Evolutionary conservation across 2,329 filamentous ascomycete species (phyloP).

Genomic region (Xylariaceae sp.): DNA sequence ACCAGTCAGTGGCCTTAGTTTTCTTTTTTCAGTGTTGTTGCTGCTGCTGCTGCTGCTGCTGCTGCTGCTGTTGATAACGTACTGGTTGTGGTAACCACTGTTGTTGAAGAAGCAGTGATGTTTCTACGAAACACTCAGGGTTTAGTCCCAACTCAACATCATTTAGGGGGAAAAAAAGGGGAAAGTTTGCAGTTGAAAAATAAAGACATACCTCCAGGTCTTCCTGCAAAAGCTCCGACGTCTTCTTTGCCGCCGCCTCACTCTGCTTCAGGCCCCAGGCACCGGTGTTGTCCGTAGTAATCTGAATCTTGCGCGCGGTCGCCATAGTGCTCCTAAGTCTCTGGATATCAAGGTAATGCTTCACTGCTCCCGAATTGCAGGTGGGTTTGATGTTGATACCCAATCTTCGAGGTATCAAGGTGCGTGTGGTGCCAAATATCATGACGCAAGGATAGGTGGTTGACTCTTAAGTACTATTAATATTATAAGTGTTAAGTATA

Average conservation of each 20-base stretch:
- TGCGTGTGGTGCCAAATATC: no score
- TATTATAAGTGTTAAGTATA: constrained; percentile 9
- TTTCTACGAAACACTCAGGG: constrained; percentile 31
- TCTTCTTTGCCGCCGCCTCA: constrained; percentile 54
- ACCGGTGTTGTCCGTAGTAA: constrained; percentile 46
- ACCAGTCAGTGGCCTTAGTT: constrained; percentile 3
- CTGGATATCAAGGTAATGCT: neutral
- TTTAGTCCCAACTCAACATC: no score
- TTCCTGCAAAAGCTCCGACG: constrained; percentile 65
- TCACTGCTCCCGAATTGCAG: no score
- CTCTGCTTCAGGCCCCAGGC: constrained; percentile 43
- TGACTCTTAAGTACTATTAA: no score
- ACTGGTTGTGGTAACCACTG: constrained; percentile 77
- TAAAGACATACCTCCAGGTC: constrained; percentile 55
- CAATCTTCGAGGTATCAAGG: neutral
- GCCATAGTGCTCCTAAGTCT: constrained; percentile 39
- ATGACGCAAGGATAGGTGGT: neutral
- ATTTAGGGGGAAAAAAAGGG: neutral
- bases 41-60: no score
- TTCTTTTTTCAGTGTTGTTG: no score
- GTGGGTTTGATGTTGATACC: neutral
- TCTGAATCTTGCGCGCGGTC: constrained; percentile 42
- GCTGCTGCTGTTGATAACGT: no score
- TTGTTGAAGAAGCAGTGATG: constrained; percentile 80
- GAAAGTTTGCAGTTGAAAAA: neutral